These are phyloP conservation scores for Tylopilus vinaceipallidus DNA, from an alignment of 768 basidiomycete genomes.

Conservation along the genomic window DNA sequence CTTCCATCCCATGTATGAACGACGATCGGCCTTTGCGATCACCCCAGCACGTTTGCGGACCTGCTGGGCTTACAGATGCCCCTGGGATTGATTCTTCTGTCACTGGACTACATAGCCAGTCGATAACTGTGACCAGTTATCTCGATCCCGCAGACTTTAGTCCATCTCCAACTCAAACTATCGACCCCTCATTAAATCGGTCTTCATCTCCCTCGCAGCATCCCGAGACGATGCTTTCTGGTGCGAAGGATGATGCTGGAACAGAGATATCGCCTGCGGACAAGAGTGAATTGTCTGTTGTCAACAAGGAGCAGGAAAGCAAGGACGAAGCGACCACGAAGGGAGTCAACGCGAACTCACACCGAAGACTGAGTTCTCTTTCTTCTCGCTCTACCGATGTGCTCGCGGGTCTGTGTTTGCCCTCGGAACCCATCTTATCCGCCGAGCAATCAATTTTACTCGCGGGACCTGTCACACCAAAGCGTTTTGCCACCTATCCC, in stretches of 20 bases:
- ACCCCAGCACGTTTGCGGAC: slow-evolving; percentile 14
- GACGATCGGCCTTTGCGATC: slow-evolving; percentile 26
- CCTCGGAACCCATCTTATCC: slow-evolving; percentile 18
- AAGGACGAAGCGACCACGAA: slow-evolving; percentile 35
- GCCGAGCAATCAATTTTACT: slow-evolving; percentile 11
- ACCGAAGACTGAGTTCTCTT: slow-evolving; percentile 51
- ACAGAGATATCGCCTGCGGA: background rate
- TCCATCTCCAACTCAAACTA: slow-evolving; percentile 1
- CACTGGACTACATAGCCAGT: slow-evolving; percentile 3
- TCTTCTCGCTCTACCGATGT: slow-evolving; percentile 56
- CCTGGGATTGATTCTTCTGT: slow-evolving; percentile 4
- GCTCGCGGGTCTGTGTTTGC: slow-evolving; percentile 38
- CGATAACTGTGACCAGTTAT: background rate
- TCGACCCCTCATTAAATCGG: slow-evolving; percentile 2
- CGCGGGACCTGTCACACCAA: slow-evolving; percentile 12
- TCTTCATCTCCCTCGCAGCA: background rate
- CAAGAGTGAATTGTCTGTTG: background rate
- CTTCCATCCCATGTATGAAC: slow-evolving; percentile 9
- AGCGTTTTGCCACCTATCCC: slow-evolving; percentile 9
- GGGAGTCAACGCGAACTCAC: slow-evolving; percentile 13
- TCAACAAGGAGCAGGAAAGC: slow-evolving; percentile 15
- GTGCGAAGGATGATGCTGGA: background rate
- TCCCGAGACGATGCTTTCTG: background rate
- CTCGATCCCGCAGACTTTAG: background rate
- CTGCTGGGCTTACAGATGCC: slow-evolving; percentile 1